These are phyloP conservation scores for Nissolia schottii DNA, from an alignment of 306 rosid species.

Conservation along the genomic window DNA sequence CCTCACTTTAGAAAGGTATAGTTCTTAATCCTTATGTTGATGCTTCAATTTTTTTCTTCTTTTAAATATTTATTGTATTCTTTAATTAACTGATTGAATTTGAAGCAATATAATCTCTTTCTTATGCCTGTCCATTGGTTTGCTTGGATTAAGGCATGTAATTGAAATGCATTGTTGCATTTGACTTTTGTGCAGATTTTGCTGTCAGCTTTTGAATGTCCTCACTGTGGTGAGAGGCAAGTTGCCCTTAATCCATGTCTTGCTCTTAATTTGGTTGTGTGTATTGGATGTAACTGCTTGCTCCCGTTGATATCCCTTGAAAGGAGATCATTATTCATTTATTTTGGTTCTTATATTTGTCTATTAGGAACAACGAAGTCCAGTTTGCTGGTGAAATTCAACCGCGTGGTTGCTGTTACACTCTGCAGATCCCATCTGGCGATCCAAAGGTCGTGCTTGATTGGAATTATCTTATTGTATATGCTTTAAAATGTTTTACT, in stretches of 20 bases:
- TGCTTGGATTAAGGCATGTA: neutral
- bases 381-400: constrained; percentile 99
- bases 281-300: neutral
- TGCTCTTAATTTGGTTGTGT: neutral
- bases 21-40: neutral
- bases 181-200: constrained; percentile 50
- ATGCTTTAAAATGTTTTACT: neutral
- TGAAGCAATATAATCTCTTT: neutral
- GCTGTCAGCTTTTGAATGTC: constrained; percentile 87
- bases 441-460: constrained; percentile 57
- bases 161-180: neutral
- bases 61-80: neutral
- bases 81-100: neutral
- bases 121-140: neutral
- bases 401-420: constrained; percentile 76
- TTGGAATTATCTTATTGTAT: neutral
- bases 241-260: neutral
- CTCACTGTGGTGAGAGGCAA: constrained; percentile 93
- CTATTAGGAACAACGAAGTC: constrained; percentile 77
- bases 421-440: constrained; percentile 55
- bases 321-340: neutral
- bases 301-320: neutral
- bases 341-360: neutral
- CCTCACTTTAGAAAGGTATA: constrained; percentile 88
- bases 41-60: neutral